A percentile compares a stretch with the other conserved stretches of the same genome.
phyloP scores from a whole-genome alignment of 768 basidiomycete genomes.

The Pleurotus djamor region DNA sequence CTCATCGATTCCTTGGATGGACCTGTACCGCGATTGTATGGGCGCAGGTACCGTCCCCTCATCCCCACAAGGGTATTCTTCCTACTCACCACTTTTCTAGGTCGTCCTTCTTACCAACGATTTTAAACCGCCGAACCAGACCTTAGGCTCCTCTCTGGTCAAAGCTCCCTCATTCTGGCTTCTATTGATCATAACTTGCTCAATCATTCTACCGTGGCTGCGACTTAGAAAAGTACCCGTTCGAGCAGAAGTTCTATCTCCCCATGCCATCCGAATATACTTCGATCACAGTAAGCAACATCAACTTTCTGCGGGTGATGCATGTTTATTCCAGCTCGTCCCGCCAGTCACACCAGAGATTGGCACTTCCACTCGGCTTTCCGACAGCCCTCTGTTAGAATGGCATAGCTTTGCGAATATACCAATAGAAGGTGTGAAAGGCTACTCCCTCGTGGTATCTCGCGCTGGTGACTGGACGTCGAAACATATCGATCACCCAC shows the following conservation, averaged over 20 bases:
- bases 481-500: conserved; percentile 45
- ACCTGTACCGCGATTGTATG: conserved; percentile 38
- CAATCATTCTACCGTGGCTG: conserved; percentile 56
- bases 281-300: conserved; percentile 49
- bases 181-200: conserved; percentile 47
- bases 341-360: conserved; percentile 28
- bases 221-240: conserved; percentile 55
- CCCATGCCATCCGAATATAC: conserved; percentile 55
- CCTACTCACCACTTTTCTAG: conserved; percentile 18
- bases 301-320: background rate
- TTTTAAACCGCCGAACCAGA: conserved; percentile 32
- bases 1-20: conserved; percentile 47
- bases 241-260: conserved; percentile 47
- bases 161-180: conserved; percentile 56
- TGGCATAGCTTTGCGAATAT: conserved; percentile 39
- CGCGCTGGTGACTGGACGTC: conserved; percentile 58
- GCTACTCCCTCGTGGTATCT: conserved; percentile 51
- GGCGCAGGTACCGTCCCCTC: conserved; percentile 25
- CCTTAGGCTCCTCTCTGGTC: conserved; percentile 40
- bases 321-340: background rate
- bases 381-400: conserved; percentile 28
- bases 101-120: conserved; percentile 52
- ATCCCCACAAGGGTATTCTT: background rate
- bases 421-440: conserved; percentile 24
- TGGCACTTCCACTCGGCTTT: background rate